phyloP scores from a whole-genome alignment of 345 rosid genomes.

The Citrus medica region DNA sequence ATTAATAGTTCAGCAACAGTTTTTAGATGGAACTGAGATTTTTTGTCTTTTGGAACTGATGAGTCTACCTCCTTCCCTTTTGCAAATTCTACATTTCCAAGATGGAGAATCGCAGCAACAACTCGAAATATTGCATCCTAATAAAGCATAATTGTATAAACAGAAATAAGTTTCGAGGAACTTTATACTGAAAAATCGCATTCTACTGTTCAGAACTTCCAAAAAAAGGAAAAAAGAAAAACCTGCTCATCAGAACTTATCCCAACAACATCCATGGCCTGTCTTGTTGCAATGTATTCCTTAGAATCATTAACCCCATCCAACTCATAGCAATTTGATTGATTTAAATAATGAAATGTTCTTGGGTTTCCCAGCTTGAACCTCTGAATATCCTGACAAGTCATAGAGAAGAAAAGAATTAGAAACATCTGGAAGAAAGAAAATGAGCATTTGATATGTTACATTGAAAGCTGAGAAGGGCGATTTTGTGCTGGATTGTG shows the following conservation, averaged over 20 bases:
- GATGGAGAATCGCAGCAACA: conserved; percentile 92
- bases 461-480: background rate
- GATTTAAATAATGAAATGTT: conserved; percentile 90
- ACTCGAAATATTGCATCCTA: conserved; percentile 91
- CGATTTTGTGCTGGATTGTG: background rate
- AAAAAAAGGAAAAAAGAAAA: background rate
- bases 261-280: conserved; percentile 97
- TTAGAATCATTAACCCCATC: conserved; percentile 80
- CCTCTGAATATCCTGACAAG: conserved; percentile 67
- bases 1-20: conserved; percentile 88
- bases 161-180: conserved; percentile 10
- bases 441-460: background rate
- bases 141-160: conserved; percentile 14
- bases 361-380: conserved; percentile 83
- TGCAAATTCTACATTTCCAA: conserved; percentile 88
- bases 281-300: conserved; percentile 80
- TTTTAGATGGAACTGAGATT: conserved; percentile 77
- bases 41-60: conserved; percentile 87
- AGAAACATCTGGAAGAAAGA: background rate
- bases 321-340: conserved; percentile 84
- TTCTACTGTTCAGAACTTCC: conserved; percentile 13
- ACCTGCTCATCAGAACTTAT: conserved; percentile 91
- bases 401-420: conserved; percentile 7
- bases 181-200: conserved; percentile 4
- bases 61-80: conserved; percentile 94